Conservation (phyloP, 164 flowering plant species). For the Kalanchoe fedtschenkoi region DNA sequence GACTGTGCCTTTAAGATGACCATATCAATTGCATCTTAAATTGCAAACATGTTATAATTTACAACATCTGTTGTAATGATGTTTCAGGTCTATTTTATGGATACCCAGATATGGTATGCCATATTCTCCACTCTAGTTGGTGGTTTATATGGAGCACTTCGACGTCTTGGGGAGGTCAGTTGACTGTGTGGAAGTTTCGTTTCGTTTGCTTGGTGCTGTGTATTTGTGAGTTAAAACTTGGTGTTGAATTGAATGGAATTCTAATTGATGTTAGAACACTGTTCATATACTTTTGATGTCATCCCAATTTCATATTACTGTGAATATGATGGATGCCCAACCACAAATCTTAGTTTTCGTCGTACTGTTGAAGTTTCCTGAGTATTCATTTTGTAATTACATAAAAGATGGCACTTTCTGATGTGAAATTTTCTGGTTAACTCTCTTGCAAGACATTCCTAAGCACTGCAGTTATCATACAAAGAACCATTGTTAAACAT, state of each 20-base stretch:
- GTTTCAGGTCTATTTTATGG: slow-evolving; percentile 93
- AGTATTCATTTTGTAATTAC: too few relatives aligned
- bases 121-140: slow-evolving; percentile 94
- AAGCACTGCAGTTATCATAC: too few relatives aligned
- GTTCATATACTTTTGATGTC: background rate
- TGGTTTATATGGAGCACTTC: slow-evolving; percentile 94
- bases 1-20: slow-evolving; percentile 8
- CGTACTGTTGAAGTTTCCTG: too few relatives aligned
- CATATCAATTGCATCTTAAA: background rate
- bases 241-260: background rate
- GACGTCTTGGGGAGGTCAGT: slow-evolving; percentile 96
- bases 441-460: too few relatives aligned
- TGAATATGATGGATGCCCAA: too few relatives aligned
- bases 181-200: background rate
- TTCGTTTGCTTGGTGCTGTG: background rate
- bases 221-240: background rate
- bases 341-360: too few relatives aligned
- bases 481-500: too few relatives aligned
- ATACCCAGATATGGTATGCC: slow-evolving; percentile 97
- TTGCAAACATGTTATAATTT: too few relatives aligned
- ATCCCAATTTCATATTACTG: too few relatives aligned
- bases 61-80: slow-evolving; percentile 6
- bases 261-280: too few relatives aligned
- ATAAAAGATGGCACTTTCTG: too few relatives aligned
- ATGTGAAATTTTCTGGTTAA: too few relatives aligned